Conservation (phyloP, 2,329 filamentous ascomycete genomes). For the Trichophyton simii region DNA sequence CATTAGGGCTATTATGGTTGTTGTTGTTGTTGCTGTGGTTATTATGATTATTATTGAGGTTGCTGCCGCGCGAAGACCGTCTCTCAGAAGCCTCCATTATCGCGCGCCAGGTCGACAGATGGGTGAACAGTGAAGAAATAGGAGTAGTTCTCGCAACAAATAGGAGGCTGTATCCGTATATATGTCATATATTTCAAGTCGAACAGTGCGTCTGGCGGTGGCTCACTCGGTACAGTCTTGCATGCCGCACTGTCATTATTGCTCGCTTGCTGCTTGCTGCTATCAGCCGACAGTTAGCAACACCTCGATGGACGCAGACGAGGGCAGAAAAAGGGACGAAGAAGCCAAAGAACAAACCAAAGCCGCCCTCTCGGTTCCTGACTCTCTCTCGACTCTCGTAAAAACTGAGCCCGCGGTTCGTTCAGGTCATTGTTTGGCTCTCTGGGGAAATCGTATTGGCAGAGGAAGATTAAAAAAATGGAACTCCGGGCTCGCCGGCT, state of each 20-base stretch:
- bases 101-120: background rate
- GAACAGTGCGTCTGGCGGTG: background rate
- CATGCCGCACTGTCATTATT: conserved; percentile 1
- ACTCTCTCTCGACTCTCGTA: too few relatives aligned
- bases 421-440: background rate
- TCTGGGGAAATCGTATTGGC: background rate
- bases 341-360: background rate
- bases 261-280: background rate
- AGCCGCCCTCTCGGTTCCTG: too few relatives aligned
- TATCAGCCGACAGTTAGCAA: background rate
- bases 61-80: too few relatives aligned
- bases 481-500: background rate
- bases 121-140: background rate
- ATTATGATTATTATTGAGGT: too few relatives aligned
- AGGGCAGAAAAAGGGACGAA: background rate
- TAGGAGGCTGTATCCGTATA: background rate
- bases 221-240: background rate
- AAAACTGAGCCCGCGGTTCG: background rate
- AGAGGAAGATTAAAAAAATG: background rate
- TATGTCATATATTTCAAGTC: background rate
- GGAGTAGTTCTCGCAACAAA: background rate
- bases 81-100: too few relatives aligned
- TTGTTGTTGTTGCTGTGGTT: background rate
- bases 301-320: background rate
- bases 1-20: background rate